phyloP scores from a whole-genome alignment of 2,329 filamentous ascomycete species.

The Penicillium sclerotigenum region DNA sequence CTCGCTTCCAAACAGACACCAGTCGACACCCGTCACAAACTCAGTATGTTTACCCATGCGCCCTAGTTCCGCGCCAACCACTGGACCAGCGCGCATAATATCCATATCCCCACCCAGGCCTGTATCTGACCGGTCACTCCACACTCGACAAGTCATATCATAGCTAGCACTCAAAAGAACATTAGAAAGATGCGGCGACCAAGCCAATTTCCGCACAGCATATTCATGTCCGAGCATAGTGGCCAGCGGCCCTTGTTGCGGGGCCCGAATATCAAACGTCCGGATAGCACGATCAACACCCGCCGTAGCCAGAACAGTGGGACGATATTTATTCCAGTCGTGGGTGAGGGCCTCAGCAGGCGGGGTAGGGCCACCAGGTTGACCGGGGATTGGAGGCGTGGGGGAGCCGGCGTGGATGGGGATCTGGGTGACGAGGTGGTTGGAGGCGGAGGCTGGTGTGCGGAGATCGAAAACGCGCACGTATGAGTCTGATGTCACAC shows the following conservation, averaged over 20 bases:
- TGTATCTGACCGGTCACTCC: slow-evolving; percentile 71
- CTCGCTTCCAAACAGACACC: slow-evolving; percentile 93
- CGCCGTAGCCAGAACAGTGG: slow-evolving; percentile 77
- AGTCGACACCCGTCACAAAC: slow-evolving; percentile 93
- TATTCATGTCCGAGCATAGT: slow-evolving; percentile 85
- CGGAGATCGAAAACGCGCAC: slow-evolving; percentile 89
- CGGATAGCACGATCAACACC: slow-evolving; percentile 85
- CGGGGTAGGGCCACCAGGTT: slow-evolving; percentile 44
- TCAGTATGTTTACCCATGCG: slow-evolving; percentile 92
- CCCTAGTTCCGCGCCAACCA: slow-evolving; percentile 69
- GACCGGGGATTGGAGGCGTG: slow-evolving; percentile 39
- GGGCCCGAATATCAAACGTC: slow-evolving; percentile 84
- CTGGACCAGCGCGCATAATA: slow-evolving; percentile 39
- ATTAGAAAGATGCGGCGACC: slow-evolving; percentile 92
- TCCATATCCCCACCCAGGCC: slow-evolving; percentile 34
- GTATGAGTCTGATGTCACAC: slow-evolving; percentile 84
- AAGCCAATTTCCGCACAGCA: slow-evolving; percentile 78
- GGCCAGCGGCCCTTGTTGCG: slow-evolving; percentile 66
- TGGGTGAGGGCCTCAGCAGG: slow-evolving; percentile 86
- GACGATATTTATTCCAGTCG: slow-evolving; percentile 98
- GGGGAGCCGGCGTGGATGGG: slow-evolving; percentile 72
- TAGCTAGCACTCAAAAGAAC: slow-evolving; percentile 86
- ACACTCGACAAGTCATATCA: slow-evolving; percentile 95
- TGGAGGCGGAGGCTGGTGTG: slow-evolving; percentile 78
- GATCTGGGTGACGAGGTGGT: slow-evolving; percentile 79